phyloP scores from a whole-genome alignment of 345 rosid species.

The Diplotaxis tenuifolia region DNA sequence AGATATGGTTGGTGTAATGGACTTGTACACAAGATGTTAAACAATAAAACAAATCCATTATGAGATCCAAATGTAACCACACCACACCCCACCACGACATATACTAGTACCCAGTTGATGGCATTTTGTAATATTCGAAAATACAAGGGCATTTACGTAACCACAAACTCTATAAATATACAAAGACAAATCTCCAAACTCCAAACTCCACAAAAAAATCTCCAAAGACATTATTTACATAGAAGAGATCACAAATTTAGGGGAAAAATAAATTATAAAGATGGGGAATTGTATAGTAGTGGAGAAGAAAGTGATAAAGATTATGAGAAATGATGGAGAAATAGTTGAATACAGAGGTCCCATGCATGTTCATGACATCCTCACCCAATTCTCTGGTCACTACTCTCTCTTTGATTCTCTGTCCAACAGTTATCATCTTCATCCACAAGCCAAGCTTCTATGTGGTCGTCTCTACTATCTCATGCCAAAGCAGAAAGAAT shows the following conservation, averaged over 20 bases:
- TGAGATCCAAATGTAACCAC: background rate
- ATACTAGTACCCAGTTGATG: slow-evolving; percentile 21
- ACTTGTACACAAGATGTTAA: background rate
- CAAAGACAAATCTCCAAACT: slow-evolving; percentile 12
- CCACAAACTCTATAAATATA: slow-evolving; percentile 35
- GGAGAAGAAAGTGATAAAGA: slow-evolving; percentile 53
- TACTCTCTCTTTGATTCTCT: slow-evolving; percentile 53
- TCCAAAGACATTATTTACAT: background rate
- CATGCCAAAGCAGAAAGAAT: slow-evolving; percentile 38
- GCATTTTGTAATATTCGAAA: slow-evolving; percentile 32
- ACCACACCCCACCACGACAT: slow-evolving; percentile 23
- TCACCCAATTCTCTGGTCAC: slow-evolving; percentile 65
- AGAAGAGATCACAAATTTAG: slow-evolving; percentile 22
- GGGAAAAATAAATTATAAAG: background rate
- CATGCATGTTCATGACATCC: slow-evolving; percentile 54
- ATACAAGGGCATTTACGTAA: slow-evolving; percentile 33
- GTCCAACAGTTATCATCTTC: slow-evolving; percentile 44
- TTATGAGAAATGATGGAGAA: slow-evolving; percentile 73
- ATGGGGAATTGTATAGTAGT: slow-evolving; percentile 87
- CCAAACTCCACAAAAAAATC: slow-evolving; percentile 5
- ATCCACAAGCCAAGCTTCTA: slow-evolving; percentile 54
- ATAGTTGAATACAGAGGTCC: slow-evolving; percentile 70
- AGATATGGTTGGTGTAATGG: slow-evolving; percentile 6
- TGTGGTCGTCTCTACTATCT: slow-evolving; percentile 62
- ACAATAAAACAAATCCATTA: background rate